phyloP scores from a whole-genome alignment of 108 stramenopile genomes.

The Nitzschia palea region DNA sequence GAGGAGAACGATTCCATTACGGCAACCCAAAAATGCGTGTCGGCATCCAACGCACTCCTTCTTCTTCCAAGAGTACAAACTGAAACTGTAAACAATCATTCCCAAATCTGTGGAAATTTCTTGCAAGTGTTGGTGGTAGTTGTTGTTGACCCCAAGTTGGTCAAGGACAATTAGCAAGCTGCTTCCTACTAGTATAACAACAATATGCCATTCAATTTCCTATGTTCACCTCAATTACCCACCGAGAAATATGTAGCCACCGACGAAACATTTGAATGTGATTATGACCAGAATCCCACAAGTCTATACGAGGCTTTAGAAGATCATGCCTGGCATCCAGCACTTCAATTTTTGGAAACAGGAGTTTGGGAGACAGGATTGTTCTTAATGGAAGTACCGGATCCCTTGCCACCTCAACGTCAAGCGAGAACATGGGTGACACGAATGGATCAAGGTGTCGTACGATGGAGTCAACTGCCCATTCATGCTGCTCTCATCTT shows the following conservation, averaged over 20 bases:
- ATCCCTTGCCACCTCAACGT: constrained; percentile 24
- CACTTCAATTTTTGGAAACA: constrained; percentile 36
- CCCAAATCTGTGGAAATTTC: no score
- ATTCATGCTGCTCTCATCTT: constrained; percentile 58
- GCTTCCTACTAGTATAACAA: no score
- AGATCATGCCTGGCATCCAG: constrained; percentile 52
- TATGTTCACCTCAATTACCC: background rate
- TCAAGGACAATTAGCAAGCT: no score
- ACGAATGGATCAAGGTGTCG: constrained; percentile 39
- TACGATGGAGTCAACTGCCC: constrained; percentile 57
- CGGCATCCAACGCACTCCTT: no score
- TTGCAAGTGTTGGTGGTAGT: no score
- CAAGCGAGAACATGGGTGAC: constrained; percentile 84
- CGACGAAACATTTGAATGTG: constrained; percentile 44
- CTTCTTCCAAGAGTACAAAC: no score
- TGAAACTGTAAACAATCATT: no score
- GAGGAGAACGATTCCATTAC: no score
- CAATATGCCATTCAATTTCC: constrained; percentile 3
- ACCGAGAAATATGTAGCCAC: background rate
- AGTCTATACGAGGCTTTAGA: constrained; percentile 69
- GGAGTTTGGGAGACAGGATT: constrained; percentile 30
- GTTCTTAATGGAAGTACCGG: constrained; percentile 19
- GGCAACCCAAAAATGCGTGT: no score
- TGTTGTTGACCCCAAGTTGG: no score
- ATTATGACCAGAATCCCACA: constrained; percentile 74